These are phyloP conservation scores for Phytophthora citrophthora DNA, from an alignment of 352 stramenopile species.

Conservation along the genomic window DNA sequence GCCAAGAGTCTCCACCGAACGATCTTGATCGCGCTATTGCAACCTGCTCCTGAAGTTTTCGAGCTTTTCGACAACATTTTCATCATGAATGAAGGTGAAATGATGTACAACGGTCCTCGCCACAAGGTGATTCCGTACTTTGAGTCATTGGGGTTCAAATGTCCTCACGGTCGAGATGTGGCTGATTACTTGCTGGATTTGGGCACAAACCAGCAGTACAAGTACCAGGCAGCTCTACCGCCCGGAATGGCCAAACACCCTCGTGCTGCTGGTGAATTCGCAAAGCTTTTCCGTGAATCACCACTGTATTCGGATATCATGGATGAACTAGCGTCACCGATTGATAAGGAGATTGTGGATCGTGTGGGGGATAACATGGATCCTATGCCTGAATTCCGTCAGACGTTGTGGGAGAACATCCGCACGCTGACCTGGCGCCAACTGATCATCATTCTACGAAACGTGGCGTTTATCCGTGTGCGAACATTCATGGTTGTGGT, in stretches of 20 bases:
- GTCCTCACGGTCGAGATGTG: slow-evolving; percentile 33
- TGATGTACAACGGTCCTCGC: slow-evolving; percentile 50
- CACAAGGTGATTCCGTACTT: slow-evolving; percentile 44
- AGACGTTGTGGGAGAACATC: neutral
- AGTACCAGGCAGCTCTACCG: slow-evolving; percentile 31
- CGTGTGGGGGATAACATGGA: neutral
- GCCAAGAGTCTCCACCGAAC: slow-evolving; percentile 53
- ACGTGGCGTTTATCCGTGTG: neutral
- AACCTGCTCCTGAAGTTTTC: slow-evolving; percentile 74
- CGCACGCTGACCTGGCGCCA: neutral
- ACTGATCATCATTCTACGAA: neutral
- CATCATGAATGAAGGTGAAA: slow-evolving; percentile 51
- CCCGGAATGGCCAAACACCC: slow-evolving; percentile 14
- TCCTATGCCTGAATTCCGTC: neutral
- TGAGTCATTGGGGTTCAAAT: slow-evolving; percentile 36
- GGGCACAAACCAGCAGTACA: slow-evolving; percentile 42
- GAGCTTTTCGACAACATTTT: slow-evolving; percentile 60
- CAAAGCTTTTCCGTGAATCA: slow-evolving; percentile 45
- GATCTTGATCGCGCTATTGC: slow-evolving; percentile 77
- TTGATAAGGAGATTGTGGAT: neutral
- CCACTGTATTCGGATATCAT: slow-evolving; percentile 35
- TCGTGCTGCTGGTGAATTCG: slow-evolving; percentile 42
- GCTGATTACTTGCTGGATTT: slow-evolving; percentile 51
- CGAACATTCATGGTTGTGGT: neutral
- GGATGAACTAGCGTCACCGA: neutral